These are phyloP conservation scores for barley (Hordeum vulgare) DNA, from an alignment of 176 grass and related monocot genomes.

Conservation along the genomic window DNA sequence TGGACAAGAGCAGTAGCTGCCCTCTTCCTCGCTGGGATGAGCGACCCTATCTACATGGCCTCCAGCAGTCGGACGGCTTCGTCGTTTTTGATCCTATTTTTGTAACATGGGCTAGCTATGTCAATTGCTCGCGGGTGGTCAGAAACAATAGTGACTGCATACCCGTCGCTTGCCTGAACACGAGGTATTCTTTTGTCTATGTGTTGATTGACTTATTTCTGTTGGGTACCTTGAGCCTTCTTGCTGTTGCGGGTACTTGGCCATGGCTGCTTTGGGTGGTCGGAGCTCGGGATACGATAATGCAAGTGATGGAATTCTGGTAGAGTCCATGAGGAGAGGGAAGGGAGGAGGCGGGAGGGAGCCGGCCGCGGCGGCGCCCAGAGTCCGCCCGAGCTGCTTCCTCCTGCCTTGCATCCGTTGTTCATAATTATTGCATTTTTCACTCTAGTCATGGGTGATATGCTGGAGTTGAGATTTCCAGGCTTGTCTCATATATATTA, in stretches of 20 bases:
- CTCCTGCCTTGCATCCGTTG: too few relatives aligned
- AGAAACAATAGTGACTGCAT: background rate
- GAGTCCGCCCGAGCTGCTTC: too few relatives aligned
- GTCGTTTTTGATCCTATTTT: background rate
- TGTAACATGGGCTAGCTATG: background rate
- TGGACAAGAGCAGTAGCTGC: background rate
- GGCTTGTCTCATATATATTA: too few relatives aligned
- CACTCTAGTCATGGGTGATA: too few relatives aligned
- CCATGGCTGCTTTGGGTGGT: background rate
- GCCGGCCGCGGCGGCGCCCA: too few relatives aligned
- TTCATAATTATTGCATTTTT: too few relatives aligned
- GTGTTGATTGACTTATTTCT: background rate
- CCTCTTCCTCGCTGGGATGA: background rate
- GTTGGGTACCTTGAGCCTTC: constrained; percentile 12
- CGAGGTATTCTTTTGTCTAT: constrained; percentile 19
- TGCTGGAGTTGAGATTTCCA: too few relatives aligned
- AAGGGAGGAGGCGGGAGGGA: too few relatives aligned
- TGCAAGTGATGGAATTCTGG: background rate
- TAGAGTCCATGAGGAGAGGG: background rate
- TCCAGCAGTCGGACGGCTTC: background rate
- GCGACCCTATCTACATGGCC: background rate
- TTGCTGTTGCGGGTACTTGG: constrained; percentile 8
- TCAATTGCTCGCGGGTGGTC: constrained; percentile 17
- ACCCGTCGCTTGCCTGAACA: constrained; percentile 1
- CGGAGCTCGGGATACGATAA: background rate